Evolutionary conservation across 768 basidiomycete species (phyloP).

Genomic region (Albatrellus ellisii): DNA sequence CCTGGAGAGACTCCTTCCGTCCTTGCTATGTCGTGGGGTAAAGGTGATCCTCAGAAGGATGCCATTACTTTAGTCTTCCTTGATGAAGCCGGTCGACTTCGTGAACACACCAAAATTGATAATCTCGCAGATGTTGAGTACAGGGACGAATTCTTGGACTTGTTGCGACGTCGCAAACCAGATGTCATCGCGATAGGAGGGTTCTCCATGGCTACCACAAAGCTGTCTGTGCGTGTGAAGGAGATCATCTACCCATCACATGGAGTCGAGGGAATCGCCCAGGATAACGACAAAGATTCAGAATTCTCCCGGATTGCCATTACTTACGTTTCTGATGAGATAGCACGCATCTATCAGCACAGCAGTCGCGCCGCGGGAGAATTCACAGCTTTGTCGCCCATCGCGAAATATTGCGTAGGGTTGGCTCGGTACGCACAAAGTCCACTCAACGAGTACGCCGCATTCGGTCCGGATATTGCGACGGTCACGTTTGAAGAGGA

Average conservation of each 20-base stretch:
- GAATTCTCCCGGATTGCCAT: slow-evolving; percentile 48
- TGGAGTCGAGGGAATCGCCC: slow-evolving; percentile 3
- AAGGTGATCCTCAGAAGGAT: slow-evolving; percentile 89
- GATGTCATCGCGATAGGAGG: slow-evolving; percentile 86
- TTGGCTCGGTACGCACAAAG: slow-evolving; percentile 88
- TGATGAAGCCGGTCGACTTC: slow-evolving; percentile 79
- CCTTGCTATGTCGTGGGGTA: slow-evolving; percentile 87
- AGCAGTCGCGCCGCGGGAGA: slow-evolving; percentile 77
- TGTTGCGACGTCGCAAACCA: slow-evolving; percentile 74
- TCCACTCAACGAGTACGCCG: slow-evolving; percentile 89
- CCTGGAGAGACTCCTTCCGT: slow-evolving; percentile 66
- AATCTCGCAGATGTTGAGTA: slow-evolving; percentile 65
- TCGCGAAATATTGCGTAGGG: slow-evolving; percentile 87
- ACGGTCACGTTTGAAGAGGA: slow-evolving; percentile 79
- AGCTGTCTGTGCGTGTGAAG: slow-evolving; percentile 52
- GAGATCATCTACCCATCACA: slow-evolving; percentile 28
- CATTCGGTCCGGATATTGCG: slow-evolving; percentile 72
- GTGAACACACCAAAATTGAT: slow-evolving; percentile 84
- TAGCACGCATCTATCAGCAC: slow-evolving; percentile 89
- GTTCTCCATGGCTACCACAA: slow-evolving; percentile 70
- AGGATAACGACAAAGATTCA: slow-evolving; percentile 16
- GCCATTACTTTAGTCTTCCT: slow-evolving; percentile 75
- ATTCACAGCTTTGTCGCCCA: slow-evolving; percentile 61
- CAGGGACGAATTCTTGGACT: slow-evolving; percentile 62
- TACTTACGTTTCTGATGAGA: slow-evolving; percentile 79